These are phyloP conservation scores for Seiridium unicorne DNA, from an alignment of 2,329 filamentous ascomycete species.

Conservation along the genomic window DNA sequence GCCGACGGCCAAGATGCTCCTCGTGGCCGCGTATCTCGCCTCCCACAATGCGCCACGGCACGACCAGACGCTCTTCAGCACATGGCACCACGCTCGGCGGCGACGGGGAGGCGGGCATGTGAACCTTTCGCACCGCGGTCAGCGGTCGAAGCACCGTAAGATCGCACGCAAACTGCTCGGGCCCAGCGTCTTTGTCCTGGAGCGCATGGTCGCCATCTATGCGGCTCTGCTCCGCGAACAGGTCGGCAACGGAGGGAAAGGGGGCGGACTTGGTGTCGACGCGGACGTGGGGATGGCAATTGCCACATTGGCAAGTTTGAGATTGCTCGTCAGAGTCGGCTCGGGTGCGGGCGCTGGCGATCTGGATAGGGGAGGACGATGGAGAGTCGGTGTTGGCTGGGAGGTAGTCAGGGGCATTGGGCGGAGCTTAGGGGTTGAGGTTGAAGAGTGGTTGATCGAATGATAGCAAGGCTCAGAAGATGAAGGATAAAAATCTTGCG, in stretches of 20 bases:
- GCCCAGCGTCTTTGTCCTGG: slow-evolving; percentile 73
- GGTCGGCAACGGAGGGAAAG: slow-evolving; percentile 35
- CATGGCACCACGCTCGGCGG: slow-evolving; percentile 55
- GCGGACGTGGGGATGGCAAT: slow-evolving; percentile 63
- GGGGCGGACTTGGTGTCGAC: slow-evolving; percentile 40
- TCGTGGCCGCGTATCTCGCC: slow-evolving; percentile 76
- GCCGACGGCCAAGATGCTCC: slow-evolving; percentile 69
- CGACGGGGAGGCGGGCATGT: slow-evolving; percentile 45
- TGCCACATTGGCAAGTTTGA: slow-evolving; percentile 69
- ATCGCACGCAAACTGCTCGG: slow-evolving; percentile 76
- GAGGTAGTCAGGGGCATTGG: slow-evolving; percentile 71
- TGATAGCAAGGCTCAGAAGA: slow-evolving; percentile 26
- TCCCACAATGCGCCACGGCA: slow-evolving; percentile 76
- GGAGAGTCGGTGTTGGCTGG: slow-evolving; percentile 78
- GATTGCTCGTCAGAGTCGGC: slow-evolving; percentile 66
- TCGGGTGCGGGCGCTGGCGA: slow-evolving; percentile 60
- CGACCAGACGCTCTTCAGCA: slow-evolving; percentile 75
- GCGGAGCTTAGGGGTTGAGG: slow-evolving; percentile 72
- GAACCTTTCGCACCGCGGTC: slow-evolving; percentile 20
- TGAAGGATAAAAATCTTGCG: too few relatives aligned
- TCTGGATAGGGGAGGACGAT: slow-evolving; percentile 69
- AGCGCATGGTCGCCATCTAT: slow-evolving; percentile 77
- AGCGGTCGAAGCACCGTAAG: slow-evolving; percentile 59
- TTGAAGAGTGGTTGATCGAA: slow-evolving; percentile 74
- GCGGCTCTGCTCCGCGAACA: slow-evolving; percentile 62